phyloP scores from a whole-genome alignment of 129 eudicot genomes.

The Helianthus tuberosus region DNA sequence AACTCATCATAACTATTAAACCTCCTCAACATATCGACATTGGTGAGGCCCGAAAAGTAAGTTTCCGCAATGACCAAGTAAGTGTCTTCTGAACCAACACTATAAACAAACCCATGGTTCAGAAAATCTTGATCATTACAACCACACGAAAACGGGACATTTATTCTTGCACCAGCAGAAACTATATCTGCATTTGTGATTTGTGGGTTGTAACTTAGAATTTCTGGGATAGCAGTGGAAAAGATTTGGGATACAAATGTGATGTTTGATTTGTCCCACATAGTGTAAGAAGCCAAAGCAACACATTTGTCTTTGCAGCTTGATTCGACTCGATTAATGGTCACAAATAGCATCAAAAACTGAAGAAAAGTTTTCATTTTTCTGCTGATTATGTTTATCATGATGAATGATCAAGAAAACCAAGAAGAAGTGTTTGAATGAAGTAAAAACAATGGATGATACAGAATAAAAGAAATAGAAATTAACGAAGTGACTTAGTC shows the following conservation, averaged over 20 bases:
- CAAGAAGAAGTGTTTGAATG: background rate
- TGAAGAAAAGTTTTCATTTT: background rate
- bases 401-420: background rate
- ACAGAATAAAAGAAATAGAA: background rate
- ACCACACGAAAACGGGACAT: constrained; percentile 62
- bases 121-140: constrained; percentile 47
- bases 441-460: background rate
- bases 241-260: constrained; percentile 44
- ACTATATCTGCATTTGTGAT: constrained; percentile 49
- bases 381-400: constrained; percentile 17
- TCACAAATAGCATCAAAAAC: constrained; percentile 23
- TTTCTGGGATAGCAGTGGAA: constrained; percentile 33
- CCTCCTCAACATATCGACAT: constrained; percentile 45
- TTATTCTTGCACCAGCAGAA: constrained; percentile 30
- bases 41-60: constrained; percentile 50
- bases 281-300: constrained; percentile 54
- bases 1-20: constrained; percentile 37
- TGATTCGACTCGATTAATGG: constrained; percentile 36
- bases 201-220: constrained; percentile 52
- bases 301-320: constrained; percentile 40
- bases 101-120: constrained; percentile 51
- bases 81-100: constrained; percentile 25
- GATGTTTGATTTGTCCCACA: constrained; percentile 37
- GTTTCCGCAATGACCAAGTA: constrained; percentile 39
- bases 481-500: constrained; percentile 18